These are phyloP conservation scores for Staphylotrichum longicolle DNA, from an alignment of 495 filamentous ascomycete species.

Conservation along the genomic window DNA sequence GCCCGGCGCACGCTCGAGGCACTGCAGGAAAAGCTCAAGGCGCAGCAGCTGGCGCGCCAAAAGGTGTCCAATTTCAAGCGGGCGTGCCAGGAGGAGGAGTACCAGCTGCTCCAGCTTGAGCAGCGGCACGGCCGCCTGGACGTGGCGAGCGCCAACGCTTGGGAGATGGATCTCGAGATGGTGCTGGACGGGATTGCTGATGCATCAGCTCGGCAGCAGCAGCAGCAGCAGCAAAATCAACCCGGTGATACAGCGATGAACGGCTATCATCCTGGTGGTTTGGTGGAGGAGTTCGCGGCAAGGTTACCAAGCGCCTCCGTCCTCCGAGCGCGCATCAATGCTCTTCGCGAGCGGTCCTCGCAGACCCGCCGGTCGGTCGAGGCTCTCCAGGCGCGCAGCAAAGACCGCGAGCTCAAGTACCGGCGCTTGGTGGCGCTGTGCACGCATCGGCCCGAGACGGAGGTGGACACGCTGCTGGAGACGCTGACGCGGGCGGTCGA, in stretches of 20 bases:
- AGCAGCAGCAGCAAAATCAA: constrained; percentile 2
- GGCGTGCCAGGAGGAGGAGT: constrained; percentile 51
- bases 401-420: constrained; percentile 67
- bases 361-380: constrained; percentile 57
- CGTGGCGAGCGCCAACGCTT: constrained; percentile 30
- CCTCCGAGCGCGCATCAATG: constrained; percentile 46
- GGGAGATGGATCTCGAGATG: constrained; percentile 41
- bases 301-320: constrained; percentile 39
- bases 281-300: constrained; percentile 11
- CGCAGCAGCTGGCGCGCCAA: constrained; percentile 45
- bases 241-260: constrained; percentile 1
- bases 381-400: constrained; percentile 57
- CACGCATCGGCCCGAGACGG: constrained; percentile 59
- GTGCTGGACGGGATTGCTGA: constrained; percentile 24
- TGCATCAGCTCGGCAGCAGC: not conserved
- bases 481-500: constrained; percentile 66
- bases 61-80: constrained; percentile 48
- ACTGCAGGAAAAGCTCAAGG: constrained; percentile 56
- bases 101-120: constrained; percentile 38
- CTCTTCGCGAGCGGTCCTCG: constrained; percentile 54
- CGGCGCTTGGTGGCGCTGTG: constrained; percentile 67
- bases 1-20: constrained; percentile 67
- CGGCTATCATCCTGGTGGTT: constrained; percentile 13
- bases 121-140: constrained; percentile 41
- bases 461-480: constrained; percentile 63